A percentile compares a stretch with the other conserved stretches of the same genome.
Evolutionary conservation across 164 flowering plant species (phyloP).

Genomic region (Platanus orientalis): DNA sequence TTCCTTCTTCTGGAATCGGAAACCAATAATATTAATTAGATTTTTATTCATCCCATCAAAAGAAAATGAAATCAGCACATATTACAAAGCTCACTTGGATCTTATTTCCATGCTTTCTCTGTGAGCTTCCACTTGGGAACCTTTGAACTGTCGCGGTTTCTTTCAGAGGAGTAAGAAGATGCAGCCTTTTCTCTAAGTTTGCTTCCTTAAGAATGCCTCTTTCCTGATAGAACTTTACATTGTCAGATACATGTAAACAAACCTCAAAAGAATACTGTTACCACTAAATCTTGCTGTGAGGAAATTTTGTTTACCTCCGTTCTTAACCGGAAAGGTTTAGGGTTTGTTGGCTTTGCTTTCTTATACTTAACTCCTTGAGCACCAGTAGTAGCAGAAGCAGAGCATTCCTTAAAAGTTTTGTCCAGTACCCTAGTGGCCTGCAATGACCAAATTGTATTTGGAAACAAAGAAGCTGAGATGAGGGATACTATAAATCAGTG

Average conservation of each 20-base stretch:
- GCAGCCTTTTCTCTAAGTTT: conserved; percentile 50
- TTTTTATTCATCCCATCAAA: neutral
- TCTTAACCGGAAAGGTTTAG: conserved; percentile 86
- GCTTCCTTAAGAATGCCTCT: conserved; percentile 81
- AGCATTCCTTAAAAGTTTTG: conserved; percentile 29
- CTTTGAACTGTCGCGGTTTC: conserved; percentile 21
- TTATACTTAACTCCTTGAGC: conserved; percentile 38
- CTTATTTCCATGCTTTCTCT: conserved; percentile 24
- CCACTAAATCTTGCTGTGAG: neutral
- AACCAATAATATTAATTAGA: no score
- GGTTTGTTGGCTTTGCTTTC: conserved; percentile 72
- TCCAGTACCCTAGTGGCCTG: conserved; percentile 10
- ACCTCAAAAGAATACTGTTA: neutral
- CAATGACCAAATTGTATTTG: no score
- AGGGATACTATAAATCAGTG: no score
- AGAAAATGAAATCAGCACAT: neutral
- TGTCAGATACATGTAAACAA: conserved; percentile 7
- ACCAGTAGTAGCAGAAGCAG: conserved; percentile 20
- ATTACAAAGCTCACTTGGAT: conserved; percentile 25
- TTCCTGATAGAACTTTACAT: conserved; percentile 41
- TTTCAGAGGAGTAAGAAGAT: conserved; percentile 20
- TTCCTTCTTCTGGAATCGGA: neutral
- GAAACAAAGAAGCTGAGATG: no score
- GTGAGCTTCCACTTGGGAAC: conserved; percentile 13
- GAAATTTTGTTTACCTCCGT: conserved; percentile 65